Percentiles rank a stretch among this genome's conserved stretches.
These are phyloP conservation scores for Diaporthe capsici DNA, from an alignment of 2,329 filamentous ascomycete genomes.

Conservation along the genomic window DNA sequence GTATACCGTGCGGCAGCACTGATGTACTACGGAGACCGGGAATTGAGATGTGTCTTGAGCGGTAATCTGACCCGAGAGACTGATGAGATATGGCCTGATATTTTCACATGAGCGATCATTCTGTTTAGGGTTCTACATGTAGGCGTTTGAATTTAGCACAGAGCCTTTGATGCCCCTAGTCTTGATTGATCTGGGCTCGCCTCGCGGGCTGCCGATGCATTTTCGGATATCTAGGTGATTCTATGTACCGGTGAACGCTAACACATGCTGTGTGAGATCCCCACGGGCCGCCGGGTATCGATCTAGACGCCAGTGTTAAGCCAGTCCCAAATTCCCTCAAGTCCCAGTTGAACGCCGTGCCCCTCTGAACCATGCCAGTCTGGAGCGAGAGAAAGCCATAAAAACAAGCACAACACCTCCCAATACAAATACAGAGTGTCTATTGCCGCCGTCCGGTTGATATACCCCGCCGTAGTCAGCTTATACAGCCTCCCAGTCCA, in stretches of 20 bases:
- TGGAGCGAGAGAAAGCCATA: not conserved
- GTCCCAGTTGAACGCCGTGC: constrained; percentile 8
- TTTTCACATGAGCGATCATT: not conserved
- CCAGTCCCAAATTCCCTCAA: not conserved
- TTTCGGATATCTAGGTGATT: constrained; percentile 32
- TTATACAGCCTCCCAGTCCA: constrained; percentile 68
- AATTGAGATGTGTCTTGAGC: not conserved
- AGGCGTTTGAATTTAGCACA: too few species aligned
- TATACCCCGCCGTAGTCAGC: too few species aligned
- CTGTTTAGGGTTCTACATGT: not conserved
- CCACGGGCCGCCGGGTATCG: not conserved
- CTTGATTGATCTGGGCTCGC: not conserved
- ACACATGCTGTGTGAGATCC: not conserved
- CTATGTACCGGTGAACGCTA: not conserved
- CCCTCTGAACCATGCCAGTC: not conserved
- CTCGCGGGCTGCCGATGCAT: not conserved
- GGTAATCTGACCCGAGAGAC: not conserved
- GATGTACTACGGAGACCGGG: not conserved
- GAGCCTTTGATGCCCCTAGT: too few species aligned
- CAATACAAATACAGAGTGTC: not conserved
- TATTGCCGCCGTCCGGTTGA: not conserved
- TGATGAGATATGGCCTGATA: not conserved
- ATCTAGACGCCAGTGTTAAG: not conserved
- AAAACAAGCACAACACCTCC: not conserved
- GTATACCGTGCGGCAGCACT: constrained; percentile 47